Conservation (phyloP, 1,284 basidiomycete genomes). For the Boletellus deceptivus region DNA sequence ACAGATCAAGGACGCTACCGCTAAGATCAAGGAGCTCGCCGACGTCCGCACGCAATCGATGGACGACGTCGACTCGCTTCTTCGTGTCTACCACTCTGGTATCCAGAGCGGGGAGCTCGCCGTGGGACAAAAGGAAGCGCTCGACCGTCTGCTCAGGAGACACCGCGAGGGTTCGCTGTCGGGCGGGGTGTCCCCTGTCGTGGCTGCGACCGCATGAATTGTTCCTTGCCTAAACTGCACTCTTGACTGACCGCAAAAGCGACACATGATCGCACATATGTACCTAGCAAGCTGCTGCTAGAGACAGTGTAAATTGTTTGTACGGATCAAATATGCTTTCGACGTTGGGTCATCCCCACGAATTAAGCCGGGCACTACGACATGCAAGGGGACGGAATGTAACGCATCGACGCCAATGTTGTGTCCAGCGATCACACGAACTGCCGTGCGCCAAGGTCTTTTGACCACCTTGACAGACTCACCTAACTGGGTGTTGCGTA, state of each 20-base stretch:
- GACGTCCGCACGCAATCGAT: slow-evolving; percentile 98
- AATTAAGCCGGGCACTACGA: too few relatives aligned
- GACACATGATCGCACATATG: background rate
- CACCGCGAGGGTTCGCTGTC: slow-evolving; percentile 51
- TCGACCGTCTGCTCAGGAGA: slow-evolving; percentile 77
- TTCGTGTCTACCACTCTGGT: slow-evolving; percentile 92
- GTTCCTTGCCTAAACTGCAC: background rate
- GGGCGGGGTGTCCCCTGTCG: background rate
- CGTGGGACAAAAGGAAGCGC: slow-evolving; percentile 84
- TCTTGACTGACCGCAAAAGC: background rate
- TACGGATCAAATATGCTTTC: background rate
- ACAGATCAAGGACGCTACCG: slow-evolving; percentile 94
- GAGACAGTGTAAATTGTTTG: background rate
- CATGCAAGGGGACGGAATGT: background rate
- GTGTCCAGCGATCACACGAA: too few relatives aligned
- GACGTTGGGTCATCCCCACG: background rate
- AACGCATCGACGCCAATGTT: too few relatives aligned
- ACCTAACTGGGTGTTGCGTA: too few relatives aligned
- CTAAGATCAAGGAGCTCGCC: slow-evolving; percentile 99
- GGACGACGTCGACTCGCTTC: slow-evolving; percentile 97
- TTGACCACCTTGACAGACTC: too few relatives aligned
- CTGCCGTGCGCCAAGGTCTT: too few relatives aligned
- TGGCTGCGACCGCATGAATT: background rate
- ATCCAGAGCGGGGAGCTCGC: slow-evolving; percentile 85
- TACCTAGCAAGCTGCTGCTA: background rate